Conservation (phyloP, 495 filamentous ascomycete genomes). For the Penicillium diatomitis region DNA sequence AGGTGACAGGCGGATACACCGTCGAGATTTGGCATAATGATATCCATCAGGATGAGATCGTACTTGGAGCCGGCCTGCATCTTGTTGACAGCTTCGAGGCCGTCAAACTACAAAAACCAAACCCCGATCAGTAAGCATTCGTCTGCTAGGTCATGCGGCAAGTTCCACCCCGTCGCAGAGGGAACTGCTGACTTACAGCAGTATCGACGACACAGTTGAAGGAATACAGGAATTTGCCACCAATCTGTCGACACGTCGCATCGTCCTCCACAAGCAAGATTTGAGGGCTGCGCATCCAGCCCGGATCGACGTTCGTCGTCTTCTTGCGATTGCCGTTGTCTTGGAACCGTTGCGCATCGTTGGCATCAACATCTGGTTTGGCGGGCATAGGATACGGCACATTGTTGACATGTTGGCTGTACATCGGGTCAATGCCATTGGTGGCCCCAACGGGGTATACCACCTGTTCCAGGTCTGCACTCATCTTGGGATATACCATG, state of each 20-base stretch:
- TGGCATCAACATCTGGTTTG: conserved; percentile 41
- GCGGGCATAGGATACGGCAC: conserved; percentile 73
- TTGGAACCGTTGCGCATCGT: conserved; percentile 39
- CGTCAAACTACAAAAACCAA: conserved; percentile 56
- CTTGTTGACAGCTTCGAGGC: conserved; percentile 87
- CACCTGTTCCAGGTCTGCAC: conserved; percentile 63
- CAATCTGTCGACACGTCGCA: conserved; percentile 85
- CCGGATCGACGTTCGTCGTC: conserved; percentile 59
- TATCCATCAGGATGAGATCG: conserved; percentile 96
- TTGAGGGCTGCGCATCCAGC: conserved; percentile 73
- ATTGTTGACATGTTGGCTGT: conserved; percentile 86
- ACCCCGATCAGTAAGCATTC: neutral
- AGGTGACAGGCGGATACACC: conserved; percentile 91
- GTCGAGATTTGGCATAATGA: conserved; percentile 95
- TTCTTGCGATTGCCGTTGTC: conserved; percentile 50
- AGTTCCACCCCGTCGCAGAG: too few relatives aligned
- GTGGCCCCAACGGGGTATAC: conserved; percentile 87
- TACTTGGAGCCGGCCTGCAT: conserved; percentile 75
- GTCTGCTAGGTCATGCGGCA: too few relatives aligned
- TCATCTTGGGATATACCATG: conserved; percentile 45
- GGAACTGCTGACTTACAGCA: conserved; percentile 55
- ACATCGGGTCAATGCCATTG: conserved; percentile 89
- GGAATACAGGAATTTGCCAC: conserved; percentile 83
- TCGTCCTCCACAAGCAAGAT: conserved; percentile 96
- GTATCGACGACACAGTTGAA: conserved; percentile 85